Base-by-base conservation (phyloP, 768 basidiomycete species). In the Lactarius hengduanensis region DNA sequence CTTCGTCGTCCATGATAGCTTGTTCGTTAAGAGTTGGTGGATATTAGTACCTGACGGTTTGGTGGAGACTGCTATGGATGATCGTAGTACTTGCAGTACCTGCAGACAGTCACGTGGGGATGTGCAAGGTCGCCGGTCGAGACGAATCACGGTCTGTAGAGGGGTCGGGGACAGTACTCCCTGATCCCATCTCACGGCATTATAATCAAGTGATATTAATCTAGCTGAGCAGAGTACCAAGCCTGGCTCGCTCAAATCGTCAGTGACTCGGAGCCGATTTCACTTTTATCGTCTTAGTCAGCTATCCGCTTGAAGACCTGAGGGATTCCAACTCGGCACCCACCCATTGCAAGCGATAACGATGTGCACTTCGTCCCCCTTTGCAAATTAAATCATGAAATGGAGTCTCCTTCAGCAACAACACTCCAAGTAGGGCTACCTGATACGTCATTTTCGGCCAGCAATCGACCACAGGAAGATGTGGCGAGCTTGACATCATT, bases 1-100 rank as follows among this genome's bases (percentile, higher is more conserved):
- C 92, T 76, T 94, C 92, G 69, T 94, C 92, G 79, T 94, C 92
- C 92, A 94, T 94, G 73, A 58, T 76, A 26, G 50, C 26, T 26
- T 47, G 50, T 61, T 64, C 45, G 47, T 22, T 3, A 50, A 22
- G 22, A 9, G 8, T 10, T 43, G 34, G 50, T 28, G 26, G 57
- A 30, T 22, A 56, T 62, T 62, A 57, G 63, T 57, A 43, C 28
- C 43, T 61, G 28, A 40, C 32, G 32, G 32, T 32, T 32, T 32
- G 32, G 47, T 50, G 47, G 4, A 15, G n/a, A 32, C 32, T 7
- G 47, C 22, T 26, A 26, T 53, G 55, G 55, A 56, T 34, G 55
- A 56, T 55, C 30, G 30, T 18, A 20, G 30, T 32, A 32, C 30
- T 3, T 30, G 28, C 7, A 6, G 30, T 32, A 32, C 30, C 30